Base-by-base conservation (phyloP, 2,329 filamentous ascomycete species). In the Aureobasidium mangrovei region DNA sequence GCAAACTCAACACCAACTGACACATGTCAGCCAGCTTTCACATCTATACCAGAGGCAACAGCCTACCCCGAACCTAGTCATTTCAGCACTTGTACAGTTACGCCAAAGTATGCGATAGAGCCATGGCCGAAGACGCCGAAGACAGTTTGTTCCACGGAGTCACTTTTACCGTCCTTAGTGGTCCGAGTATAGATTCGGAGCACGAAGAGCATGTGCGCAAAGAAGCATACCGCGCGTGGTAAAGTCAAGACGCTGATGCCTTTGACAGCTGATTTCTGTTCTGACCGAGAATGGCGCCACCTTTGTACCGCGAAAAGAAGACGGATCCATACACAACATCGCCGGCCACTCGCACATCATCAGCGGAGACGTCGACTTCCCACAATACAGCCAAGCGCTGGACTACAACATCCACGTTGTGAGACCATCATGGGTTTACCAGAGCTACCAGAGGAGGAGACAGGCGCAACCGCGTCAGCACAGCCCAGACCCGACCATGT, bases 401-500 rank as follows among this genome's bases (percentile, higher is more conserved):
- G 85, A 88, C 45, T 75, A 81, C 59, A 85, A 95, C 77, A 84
- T 93, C 47, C 86, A 89, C 8, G 86, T 97, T 1, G 84, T 97
- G 29, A 91, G 83, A 60, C 83, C 87, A 3, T 74, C 80, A 55
- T 98, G 93, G 91, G 80, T 96, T 44, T 77, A 80, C 3, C 76
- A 77, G 27, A 93, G 86, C 3, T 69, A 95, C 2, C 69, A 76
- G 26, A 86, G 84, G 62, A 76, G 76, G 55, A 91, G 86, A 66
- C 77, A 85, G 53, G 84, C 84, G 33, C 89, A 88, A 61, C 81
- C 91, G 7, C 83, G 91, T 39, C 86, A 89, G 12, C 94, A 86
- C 68, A 96, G 86, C 43, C 93, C 93, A 1, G 93, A 98, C 63
- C 91, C 91, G 2, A 81, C 86, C 56, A 82, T 95, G 66, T 93